These are phyloP conservation scores for Polytrichum formosum DNA, from an alignment of 225 moss, liverwort and hornwort genomes.

Conservation along the genomic window DNA sequence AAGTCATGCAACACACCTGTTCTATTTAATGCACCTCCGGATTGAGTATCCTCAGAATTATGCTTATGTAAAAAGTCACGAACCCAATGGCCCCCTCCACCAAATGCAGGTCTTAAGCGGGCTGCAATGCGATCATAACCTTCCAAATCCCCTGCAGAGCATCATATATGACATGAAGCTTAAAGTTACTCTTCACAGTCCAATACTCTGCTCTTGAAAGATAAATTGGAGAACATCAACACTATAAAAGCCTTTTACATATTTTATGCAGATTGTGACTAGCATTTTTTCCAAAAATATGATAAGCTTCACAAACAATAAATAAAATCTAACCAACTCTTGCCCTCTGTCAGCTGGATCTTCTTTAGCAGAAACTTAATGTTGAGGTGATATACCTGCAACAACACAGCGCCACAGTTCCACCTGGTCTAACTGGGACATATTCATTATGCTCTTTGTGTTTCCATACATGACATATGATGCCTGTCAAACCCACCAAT, in stretches of 20 bases:
- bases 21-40: conserved; percentile 28
- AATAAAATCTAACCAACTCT: too few species aligned
- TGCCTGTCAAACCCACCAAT: conserved; percentile 52
- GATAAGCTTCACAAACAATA: too few species aligned
- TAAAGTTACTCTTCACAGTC: background rate
- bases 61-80: conserved; percentile 45
- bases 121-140: conserved; percentile 81
- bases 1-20: conserved; percentile 28
- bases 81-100: conserved; percentile 65
- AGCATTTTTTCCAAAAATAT: too few species aligned
- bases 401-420: conserved; percentile 96
- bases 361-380: too few species aligned
- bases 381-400: conserved; percentile 48
- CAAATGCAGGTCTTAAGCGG: conserved; percentile 77
- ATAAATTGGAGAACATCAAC: too few species aligned
- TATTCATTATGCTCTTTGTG: conserved; percentile 96
- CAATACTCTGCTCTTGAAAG: background rate
- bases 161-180: background rate
- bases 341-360: too few species aligned
- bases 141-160: conserved; percentile 73
- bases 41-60: conserved; percentile 41
- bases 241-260: too few species aligned
- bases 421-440: conserved; percentile 90
- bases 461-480: conserved; percentile 95
- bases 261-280: too few species aligned